A percentile compares a stretch with the other conserved stretches of the same genome.
Conservation (phyloP, 495 filamentous ascomycete species). For the Apiosordaria backusii region DNA sequence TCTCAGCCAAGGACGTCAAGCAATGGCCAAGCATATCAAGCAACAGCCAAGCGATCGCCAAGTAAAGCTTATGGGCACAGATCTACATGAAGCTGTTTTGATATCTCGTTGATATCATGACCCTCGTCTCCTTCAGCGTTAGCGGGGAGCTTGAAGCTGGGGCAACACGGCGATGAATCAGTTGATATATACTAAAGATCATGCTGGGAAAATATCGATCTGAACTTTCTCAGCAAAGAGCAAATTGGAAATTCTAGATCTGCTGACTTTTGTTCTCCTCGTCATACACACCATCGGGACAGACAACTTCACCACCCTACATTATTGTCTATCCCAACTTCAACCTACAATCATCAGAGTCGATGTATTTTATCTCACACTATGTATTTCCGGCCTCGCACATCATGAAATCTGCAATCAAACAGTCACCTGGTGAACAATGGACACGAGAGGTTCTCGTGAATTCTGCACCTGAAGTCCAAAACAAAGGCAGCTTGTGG, state of each 20-base stretch:
- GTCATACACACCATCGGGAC: background rate
- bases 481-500: background rate
- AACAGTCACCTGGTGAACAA: background rate
- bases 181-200: background rate
- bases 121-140: no score
- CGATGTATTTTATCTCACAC: background rate
- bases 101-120: background rate
- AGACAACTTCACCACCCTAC: background rate
- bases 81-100: background rate
- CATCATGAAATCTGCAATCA: background rate
- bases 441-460: background rate
- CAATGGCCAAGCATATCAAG: slow-evolving; percentile 12
- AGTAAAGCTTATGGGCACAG: slow-evolving; percentile 7
- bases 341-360: background rate
- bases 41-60: background rate
- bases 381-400: background rate
- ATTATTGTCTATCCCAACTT: background rate
- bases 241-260: background rate
- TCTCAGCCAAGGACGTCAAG: background rate
- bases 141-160: no score
- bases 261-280: background rate
- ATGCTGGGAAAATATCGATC: no score
- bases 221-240: no score
- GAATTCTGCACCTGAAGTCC: background rate
- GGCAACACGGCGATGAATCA: background rate